These are phyloP conservation scores for Lactarius quietus DNA, from an alignment of 768 basidiomycete genomes.

Conservation along the genomic window DNA sequence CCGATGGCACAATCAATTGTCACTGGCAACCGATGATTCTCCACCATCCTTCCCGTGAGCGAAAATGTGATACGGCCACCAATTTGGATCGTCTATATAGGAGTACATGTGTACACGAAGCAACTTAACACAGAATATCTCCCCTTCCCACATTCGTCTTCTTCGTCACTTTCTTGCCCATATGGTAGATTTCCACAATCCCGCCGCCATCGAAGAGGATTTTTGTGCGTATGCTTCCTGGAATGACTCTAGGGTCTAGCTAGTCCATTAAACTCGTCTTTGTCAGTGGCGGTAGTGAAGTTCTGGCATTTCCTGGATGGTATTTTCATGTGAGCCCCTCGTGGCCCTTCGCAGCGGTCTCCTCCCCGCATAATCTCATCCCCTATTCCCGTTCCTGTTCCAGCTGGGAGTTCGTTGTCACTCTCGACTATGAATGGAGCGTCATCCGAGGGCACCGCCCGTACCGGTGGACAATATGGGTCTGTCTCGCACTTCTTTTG, in stretches of 20 bases:
- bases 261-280: not conserved
- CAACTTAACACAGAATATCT: not conserved
- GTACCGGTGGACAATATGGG: conserved; percentile 15
- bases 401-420: not conserved
- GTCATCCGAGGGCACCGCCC: conserved; percentile 5
- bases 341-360: not conserved
- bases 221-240: not conserved
- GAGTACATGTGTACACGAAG: not conserved
- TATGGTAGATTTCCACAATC: conserved; percentile 7
- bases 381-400: not conserved
- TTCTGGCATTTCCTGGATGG: conserved; percentile 10
- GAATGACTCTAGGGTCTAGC: not conserved
- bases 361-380: not conserved
- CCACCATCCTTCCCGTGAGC: too few relatives aligned
- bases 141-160: not conserved
- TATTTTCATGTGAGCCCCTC: conserved; percentile 9
- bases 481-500: not conserved
- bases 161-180: not conserved
- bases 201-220: not conserved
- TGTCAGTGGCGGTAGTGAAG: not conserved
- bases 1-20: too few relatives aligned
- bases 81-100: too few relatives aligned
- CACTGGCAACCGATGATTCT: too few relatives aligned
- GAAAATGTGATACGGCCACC: too few relatives aligned
- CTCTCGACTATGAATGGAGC: not conserved